Conservation (phyloP, 441 rosid species). For the Dalechampia spathulata region DNA sequence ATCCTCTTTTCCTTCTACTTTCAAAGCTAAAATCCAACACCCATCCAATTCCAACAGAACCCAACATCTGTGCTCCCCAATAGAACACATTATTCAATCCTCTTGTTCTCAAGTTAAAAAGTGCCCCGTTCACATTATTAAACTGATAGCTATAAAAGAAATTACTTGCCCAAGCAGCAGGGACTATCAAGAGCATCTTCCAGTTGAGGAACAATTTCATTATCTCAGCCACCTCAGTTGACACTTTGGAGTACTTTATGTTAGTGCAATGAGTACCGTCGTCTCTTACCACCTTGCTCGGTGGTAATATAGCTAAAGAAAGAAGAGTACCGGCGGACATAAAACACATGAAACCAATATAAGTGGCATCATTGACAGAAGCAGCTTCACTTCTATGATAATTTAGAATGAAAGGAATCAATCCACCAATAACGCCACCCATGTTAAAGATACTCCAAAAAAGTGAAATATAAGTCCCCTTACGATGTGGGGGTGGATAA, state of each 20-base stretch:
- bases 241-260: conserved; percentile 25
- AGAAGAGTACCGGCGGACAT: conserved; percentile 49
- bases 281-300: conserved; percentile 45
- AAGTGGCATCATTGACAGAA: conserved; percentile 71
- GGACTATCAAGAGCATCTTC: conserved; percentile 45
- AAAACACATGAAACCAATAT: conserved; percentile 65
- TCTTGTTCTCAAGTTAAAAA: conserved; percentile 53
- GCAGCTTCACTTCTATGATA: conserved; percentile 46
- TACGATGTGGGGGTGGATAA: conserved; percentile 71
- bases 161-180: conserved; percentile 59
- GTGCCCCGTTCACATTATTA: conserved; percentile 39
- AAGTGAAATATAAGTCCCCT: conserved; percentile 72
- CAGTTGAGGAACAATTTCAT: conserved; percentile 41
- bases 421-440: conserved; percentile 89
- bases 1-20: conserved; percentile 46
- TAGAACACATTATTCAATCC: conserved; percentile 61
- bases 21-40: conserved; percentile 45
- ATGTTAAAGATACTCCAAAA: conserved; percentile 90
- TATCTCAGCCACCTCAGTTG: conserved; percentile 40
- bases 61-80: conserved; percentile 62
- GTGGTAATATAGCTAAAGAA: conserved; percentile 52
- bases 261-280: conserved; percentile 42
- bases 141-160: conserved; percentile 63
- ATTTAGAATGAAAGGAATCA: conserved; percentile 73
- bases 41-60: conserved; percentile 44